These are phyloP conservation scores for Tillandsia fasciculata DNA, from an alignment of 176 grass and related monocot species.

Conservation along the genomic window DNA sequence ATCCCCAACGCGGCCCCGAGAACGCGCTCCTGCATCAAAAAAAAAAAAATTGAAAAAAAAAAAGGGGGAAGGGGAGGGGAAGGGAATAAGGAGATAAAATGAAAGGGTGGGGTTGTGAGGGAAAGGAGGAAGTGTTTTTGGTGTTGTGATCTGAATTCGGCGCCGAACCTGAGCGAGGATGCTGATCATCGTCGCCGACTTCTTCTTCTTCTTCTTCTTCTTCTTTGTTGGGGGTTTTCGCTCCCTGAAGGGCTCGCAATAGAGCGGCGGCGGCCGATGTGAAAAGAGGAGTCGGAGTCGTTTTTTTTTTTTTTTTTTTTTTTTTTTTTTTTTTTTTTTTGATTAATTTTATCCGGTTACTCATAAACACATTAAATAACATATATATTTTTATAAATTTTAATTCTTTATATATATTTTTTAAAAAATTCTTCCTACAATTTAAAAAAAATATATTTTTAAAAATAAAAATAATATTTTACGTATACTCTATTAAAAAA, in stretches of 20 bases:
- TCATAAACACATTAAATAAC: too few relatives aligned
- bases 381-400: too few relatives aligned
- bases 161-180: slow-evolving; percentile 32
- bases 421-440: too few relatives aligned
- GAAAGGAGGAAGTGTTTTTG: too few relatives aligned
- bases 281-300: background rate
- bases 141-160: background rate
- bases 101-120: too few relatives aligned
- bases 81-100: too few relatives aligned
- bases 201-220: background rate
- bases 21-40: slow-evolving; percentile 29
- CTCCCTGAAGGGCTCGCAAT: background rate
- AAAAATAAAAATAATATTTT: too few relatives aligned
- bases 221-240: background rate
- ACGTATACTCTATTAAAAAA: too few relatives aligned
- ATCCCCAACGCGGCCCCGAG: slow-evolving; percentile 33
- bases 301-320: background rate
- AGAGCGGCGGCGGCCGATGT: background rate
- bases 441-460: too few relatives aligned
- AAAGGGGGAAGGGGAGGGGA: background rate
- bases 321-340: background rate
- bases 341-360: too few relatives aligned
- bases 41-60: background rate
- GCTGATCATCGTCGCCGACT: slow-evolving; percentile 24
- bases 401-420: too few relatives aligned